These are phyloP conservation scores for Alternaria consortialis DNA, from an alignment of 2,329 filamentous ascomycete species.

Conservation along the genomic window DNA sequence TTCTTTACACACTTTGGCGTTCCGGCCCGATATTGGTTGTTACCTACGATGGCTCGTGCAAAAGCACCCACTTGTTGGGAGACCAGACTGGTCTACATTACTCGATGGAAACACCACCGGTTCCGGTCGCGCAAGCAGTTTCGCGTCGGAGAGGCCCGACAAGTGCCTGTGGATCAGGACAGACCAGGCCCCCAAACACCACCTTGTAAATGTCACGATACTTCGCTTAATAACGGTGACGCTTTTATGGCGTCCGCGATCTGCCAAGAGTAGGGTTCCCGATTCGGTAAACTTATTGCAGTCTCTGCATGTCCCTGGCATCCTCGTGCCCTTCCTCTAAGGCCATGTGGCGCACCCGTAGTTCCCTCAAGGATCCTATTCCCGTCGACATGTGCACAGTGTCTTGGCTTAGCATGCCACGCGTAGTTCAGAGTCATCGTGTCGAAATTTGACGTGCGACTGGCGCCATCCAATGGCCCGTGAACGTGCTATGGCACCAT, in stretches of 20 bases:
- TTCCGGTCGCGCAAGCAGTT: conserved; percentile 15
- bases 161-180: conserved; percentile 4
- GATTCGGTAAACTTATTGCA: conserved; percentile 33
- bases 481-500: conserved; percentile 28
- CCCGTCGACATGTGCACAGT: conserved; percentile 4
- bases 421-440: conserved; percentile 29
- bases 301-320: conserved; percentile 24
- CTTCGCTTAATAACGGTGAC: conserved; percentile 34
- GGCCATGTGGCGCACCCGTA: conserved; percentile 8
- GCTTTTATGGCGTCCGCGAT: conserved; percentile 18
- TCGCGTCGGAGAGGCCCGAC: conserved; percentile 22
- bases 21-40: conserved; percentile 27
- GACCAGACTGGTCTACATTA: conserved; percentile 42
- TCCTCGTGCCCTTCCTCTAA: neutral
- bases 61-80: conserved; percentile 40
- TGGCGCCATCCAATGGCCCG: conserved; percentile 25
- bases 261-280: conserved; percentile 12
- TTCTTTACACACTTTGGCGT: conserved; percentile 34
- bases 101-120: conserved; percentile 30
- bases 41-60: conserved; percentile 26
- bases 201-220: conserved; percentile 34
- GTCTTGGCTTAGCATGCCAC: conserved; percentile 21
- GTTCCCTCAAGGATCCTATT: conserved; percentile 9
- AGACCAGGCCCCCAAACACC: conserved; percentile 17
- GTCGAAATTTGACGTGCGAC: conserved; percentile 23